These are phyloP conservation scores for Monosporascus sp. DNA, from an alignment of 2,329 filamentous ascomycete genomes.

Conservation along the genomic window DNA sequence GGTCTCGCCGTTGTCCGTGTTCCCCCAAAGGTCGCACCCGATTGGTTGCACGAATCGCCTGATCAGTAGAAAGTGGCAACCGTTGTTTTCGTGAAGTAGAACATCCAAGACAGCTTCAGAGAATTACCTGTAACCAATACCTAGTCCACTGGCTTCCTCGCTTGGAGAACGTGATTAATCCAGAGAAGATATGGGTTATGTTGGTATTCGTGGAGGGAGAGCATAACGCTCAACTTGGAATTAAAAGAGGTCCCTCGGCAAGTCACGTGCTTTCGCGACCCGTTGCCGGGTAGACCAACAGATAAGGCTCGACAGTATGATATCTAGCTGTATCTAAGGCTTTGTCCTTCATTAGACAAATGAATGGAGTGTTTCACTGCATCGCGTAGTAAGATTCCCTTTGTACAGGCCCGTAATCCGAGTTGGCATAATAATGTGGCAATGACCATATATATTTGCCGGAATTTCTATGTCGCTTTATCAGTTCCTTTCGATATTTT, in stretches of 20 bases:
- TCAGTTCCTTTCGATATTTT: background rate
- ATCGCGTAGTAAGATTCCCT: background rate
- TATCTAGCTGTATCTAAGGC: too few species aligned
- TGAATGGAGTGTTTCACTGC: background rate
- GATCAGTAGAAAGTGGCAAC: background rate
- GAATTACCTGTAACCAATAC: too few species aligned
- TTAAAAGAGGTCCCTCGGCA: background rate
- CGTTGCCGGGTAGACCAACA: background rate
- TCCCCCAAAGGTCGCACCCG: background rate
- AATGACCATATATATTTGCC: background rate
- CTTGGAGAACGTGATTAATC: too few species aligned
- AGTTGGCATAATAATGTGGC: background rate
- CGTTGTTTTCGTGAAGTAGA: background rate
- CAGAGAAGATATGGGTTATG: background rate
- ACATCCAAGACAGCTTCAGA: background rate
- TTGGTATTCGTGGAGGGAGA: background rate
- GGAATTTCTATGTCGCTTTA: too few species aligned
- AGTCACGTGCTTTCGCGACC: background rate
- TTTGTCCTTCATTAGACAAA: background rate
- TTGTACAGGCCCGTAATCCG: background rate
- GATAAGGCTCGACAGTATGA: too few species aligned
- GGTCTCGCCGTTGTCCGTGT: background rate
- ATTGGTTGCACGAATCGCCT: background rate
- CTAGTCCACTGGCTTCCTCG: too few species aligned
- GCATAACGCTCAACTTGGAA: background rate